phyloP scores from a whole-genome alignment of 768 basidiomycete species.

The Pleurotus cornucopiae region DNA sequence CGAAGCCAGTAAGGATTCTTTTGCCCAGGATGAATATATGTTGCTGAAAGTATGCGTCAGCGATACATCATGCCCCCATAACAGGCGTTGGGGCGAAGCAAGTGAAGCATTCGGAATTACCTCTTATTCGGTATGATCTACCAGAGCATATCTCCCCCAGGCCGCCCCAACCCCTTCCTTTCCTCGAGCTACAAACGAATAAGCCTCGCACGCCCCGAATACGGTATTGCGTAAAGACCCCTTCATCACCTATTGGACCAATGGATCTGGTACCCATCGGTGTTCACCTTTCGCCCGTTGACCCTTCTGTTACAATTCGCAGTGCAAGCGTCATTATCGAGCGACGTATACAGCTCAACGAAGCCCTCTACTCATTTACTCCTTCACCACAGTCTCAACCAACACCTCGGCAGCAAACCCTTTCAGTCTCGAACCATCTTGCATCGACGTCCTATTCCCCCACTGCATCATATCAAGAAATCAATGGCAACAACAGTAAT shows the following conservation, averaged over 20 bases:
- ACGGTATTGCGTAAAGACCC: constrained; percentile 54
- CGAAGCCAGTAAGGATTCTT: constrained; percentile 59
- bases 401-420: constrained; percentile 16
- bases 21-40: constrained; percentile 7
- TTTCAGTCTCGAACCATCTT: constrained; percentile 7
- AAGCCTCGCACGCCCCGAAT: constrained; percentile 57
- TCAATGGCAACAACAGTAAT: constrained; percentile 9
- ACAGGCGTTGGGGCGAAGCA: constrained; percentile 64
- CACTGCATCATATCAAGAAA: constrained; percentile 20
- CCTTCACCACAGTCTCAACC: constrained; percentile 19
- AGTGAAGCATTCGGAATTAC: constrained; percentile 66
- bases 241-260: constrained; percentile 62
- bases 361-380: constrained; percentile 23
- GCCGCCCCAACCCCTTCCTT: constrained; percentile 29
- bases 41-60: constrained; percentile 31
- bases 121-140: constrained; percentile 66
- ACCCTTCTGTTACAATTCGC: constrained; percentile 53
- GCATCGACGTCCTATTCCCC: constrained; percentile 26
- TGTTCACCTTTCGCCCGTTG: constrained; percentile 56
- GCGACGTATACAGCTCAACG: constrained; percentile 62
- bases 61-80: constrained; percentile 64
- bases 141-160: constrained; percentile 38
- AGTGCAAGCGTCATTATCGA: constrained; percentile 64
- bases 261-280: constrained; percentile 67
- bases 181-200: constrained; percentile 36